Evolutionary conservation across 768 basidiomycete genomes (phyloP).

Genomic region (Hysterangium stoloniferum): DNA sequence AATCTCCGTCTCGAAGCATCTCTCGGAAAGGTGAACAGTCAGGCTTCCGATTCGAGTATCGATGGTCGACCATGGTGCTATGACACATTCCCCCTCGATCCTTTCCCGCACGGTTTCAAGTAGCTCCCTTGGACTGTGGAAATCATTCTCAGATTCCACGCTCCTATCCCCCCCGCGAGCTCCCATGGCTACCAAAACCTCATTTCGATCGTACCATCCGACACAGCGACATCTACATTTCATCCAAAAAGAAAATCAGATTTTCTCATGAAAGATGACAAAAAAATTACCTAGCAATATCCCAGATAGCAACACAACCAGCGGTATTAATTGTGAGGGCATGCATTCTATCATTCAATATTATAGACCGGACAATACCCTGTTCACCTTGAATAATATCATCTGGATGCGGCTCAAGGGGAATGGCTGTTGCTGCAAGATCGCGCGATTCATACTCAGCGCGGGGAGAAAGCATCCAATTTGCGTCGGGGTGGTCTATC

Average conservation of each 20-base stretch:
- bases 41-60: constrained; percentile 89
- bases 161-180: constrained; percentile 26
- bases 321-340: constrained; percentile 85
- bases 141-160: constrained; percentile 20
- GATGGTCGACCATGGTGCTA: constrained; percentile 75
- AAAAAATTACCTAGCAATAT: constrained; percentile 52
- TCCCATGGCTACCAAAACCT: constrained; percentile 25
- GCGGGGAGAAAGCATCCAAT: constrained; percentile 28
- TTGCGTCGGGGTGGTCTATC: not conserved
- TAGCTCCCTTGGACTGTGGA: constrained; percentile 69
- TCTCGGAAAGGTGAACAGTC: constrained; percentile 79
- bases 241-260: not conserved
- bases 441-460: constrained; percentile 65
- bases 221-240: constrained; percentile 9
- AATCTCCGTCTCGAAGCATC: constrained; percentile 90
- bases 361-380: constrained; percentile 74
- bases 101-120: constrained; percentile 82
- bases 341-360: constrained; percentile 85
- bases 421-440: constrained; percentile 65
- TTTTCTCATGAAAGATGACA: not conserved
- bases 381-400: constrained; percentile 65
- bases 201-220: constrained; percentile 8
- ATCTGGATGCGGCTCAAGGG: constrained; percentile 49
- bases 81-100: constrained; percentile 92
- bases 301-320: constrained; percentile 89